These are phyloP conservation scores for Diplodia intermedia DNA, from an alignment of 2,329 filamentous ascomycete genomes.

Conservation along the genomic window DNA sequence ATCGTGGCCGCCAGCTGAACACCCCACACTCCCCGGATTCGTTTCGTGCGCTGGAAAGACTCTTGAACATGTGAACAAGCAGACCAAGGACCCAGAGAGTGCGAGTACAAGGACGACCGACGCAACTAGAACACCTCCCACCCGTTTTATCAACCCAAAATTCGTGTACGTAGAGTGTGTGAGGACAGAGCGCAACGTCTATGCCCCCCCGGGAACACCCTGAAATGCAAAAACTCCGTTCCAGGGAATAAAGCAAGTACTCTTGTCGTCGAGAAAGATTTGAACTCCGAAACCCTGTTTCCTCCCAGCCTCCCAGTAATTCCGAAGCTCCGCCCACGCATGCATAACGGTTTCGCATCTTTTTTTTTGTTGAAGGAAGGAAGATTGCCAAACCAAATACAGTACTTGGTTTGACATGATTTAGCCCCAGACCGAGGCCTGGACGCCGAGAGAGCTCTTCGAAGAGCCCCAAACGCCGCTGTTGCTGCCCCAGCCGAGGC, in stretches of 20 bases:
- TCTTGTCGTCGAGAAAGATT: constrained; percentile 27
- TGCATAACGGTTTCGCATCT: constrained; percentile 44
- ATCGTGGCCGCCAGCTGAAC: constrained; percentile 25
- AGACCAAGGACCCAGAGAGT: constrained; percentile 24
- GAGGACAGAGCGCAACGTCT: constrained; percentile 22
- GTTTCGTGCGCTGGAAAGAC: constrained; percentile 16
- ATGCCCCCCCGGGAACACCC: constrained; percentile 46
- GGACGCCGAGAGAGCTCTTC: constrained; percentile 75
- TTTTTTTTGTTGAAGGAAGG: constrained; percentile 18
- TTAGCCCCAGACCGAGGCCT: constrained; percentile 94
- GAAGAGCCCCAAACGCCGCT: constrained; percentile 82
- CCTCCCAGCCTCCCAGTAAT: constrained; percentile 20
- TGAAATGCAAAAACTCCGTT: constrained; percentile 52
- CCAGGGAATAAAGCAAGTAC: constrained; percentile 30
- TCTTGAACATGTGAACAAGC: constrained; percentile 25
- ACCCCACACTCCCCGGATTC: constrained; percentile 21
- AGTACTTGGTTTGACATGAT: constrained; percentile 32
- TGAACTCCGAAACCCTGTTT: constrained; percentile 28
- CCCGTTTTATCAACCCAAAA: constrained; percentile 28
- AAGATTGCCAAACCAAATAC: constrained; percentile 36
- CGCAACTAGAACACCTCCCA: constrained; percentile 19
- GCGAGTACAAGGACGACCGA: constrained; percentile 22
- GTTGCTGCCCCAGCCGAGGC: constrained; percentile 75
- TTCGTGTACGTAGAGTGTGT: constrained; percentile 28
- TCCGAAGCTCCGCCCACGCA: constrained; percentile 26